phyloP scores from a whole-genome alignment of 495 filamentous ascomycete species.

The Penicillium bovifimosum region DNA sequence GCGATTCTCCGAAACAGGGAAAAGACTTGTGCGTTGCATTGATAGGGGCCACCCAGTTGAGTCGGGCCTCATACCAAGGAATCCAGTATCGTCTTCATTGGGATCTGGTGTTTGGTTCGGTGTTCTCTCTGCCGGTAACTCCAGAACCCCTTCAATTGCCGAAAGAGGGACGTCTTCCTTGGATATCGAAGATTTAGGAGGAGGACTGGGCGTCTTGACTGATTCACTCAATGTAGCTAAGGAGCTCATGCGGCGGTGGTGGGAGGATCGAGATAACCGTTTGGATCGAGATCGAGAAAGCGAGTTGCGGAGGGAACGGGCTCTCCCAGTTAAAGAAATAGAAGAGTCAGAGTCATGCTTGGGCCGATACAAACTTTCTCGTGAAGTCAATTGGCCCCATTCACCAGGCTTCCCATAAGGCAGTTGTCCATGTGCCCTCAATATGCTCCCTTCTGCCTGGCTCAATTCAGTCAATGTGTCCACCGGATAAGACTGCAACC shows the following conservation, averaged over 20 bases:
- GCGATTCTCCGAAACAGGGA: constrained; percentile 24
- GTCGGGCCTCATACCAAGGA: constrained; percentile 29
- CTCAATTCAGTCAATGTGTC: constrained; percentile 38
- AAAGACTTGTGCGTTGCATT: constrained; percentile 19
- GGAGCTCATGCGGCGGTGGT: constrained; percentile 23
- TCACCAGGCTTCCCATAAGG: constrained; percentile 37
- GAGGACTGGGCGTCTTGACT: constrained; percentile 7
- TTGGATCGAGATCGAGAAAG: constrained; percentile 28
- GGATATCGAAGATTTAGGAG: constrained; percentile 10
- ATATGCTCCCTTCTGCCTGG: constrained; percentile 27
- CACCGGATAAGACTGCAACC: constrained; percentile 23
- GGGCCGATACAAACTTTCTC: constrained; percentile 29
- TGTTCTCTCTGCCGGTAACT: constrained; percentile 38
- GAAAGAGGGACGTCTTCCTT: constrained; percentile 34
- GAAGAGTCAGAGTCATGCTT: constrained; percentile 23
- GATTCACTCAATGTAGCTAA: constrained; percentile 30
- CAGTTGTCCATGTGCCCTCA: constrained; percentile 35
- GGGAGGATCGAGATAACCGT: constrained; percentile 19
- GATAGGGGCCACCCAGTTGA: constrained; percentile 31
- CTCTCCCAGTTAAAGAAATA: constrained; percentile 24
- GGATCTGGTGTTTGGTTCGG: constrained; percentile 40
- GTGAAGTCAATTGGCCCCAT: constrained; percentile 42
- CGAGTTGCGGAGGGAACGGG: constrained; percentile 29
- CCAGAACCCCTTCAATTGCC: constrained; percentile 36
- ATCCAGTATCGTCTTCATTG: constrained; percentile 20